Percentiles rank a stretch among this genome's conserved stretches.
These are phyloP conservation scores for Aureobasidium pullulans DNA, from an alignment of 2,329 filamentous ascomycete genomes.

Conservation along the genomic window DNA sequence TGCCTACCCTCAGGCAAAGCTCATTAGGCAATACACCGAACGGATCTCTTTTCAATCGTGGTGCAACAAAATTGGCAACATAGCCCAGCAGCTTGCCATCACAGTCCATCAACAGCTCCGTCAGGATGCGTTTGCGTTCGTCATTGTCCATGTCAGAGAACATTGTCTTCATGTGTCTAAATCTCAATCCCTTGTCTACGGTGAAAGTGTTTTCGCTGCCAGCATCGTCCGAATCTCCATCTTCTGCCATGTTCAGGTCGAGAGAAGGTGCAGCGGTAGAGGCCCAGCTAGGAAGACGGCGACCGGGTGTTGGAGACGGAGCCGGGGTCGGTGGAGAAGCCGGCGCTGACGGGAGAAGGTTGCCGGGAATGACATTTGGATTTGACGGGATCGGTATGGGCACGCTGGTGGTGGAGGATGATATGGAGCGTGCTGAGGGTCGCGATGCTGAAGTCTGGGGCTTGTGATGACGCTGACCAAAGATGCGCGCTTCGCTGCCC, in stretches of 20 bases:
- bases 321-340: conserved; percentile 61
- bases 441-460: conserved; percentile 1
- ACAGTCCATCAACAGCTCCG: conserved; percentile 85
- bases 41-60: conserved; percentile 89
- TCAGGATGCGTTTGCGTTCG: conserved; percentile 73
- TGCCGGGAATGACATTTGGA: conserved; percentile 47
- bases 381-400: conserved; percentile 36
- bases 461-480: conserved; percentile 8
- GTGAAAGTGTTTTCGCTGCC: conserved; percentile 20
- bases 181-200: conserved; percentile 28
- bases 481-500: conserved; percentile 9
- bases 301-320: conserved; percentile 57
- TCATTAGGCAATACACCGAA: conserved; percentile 90
- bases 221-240: conserved; percentile 22
- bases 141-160: conserved; percentile 71
- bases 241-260: conserved; percentile 55
- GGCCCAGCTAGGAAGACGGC: conserved; percentile 65
- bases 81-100: conserved; percentile 94
- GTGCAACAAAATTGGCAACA: conserved; percentile 91
- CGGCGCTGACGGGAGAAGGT: conserved; percentile 56
- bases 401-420: conserved; percentile 32
- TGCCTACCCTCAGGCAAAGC: conserved; percentile 69
- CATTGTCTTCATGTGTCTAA: conserved; percentile 69
- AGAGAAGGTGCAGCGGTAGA: conserved; percentile 65
- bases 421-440: conserved; percentile 14